Evolutionary conservation across 2,329 filamentous ascomycete species (phyloP).

Genomic region (Penicillium sp.): DNA sequence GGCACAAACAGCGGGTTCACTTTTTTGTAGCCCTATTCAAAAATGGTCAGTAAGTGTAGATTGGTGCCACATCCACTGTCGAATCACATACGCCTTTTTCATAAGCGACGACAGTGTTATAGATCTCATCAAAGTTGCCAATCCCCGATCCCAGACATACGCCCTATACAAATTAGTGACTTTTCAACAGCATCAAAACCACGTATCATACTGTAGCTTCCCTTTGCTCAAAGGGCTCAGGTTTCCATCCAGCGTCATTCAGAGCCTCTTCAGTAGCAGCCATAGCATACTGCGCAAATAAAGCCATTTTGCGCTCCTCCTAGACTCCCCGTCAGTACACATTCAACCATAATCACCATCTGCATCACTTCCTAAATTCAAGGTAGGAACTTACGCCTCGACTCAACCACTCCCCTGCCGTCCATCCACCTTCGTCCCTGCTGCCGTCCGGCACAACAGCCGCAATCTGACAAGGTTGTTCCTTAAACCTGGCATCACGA

Average conservation of each 20-base stretch:
- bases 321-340: constrained; percentile 26
- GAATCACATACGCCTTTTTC: constrained; percentile 61
- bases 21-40: constrained; percentile 75
- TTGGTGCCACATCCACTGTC: no score
- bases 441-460: constrained; percentile 69
- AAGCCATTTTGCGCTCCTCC: constrained; percentile 78
- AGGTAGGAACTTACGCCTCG: constrained; percentile 35
- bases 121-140: constrained; percentile 88
- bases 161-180: constrained; percentile 51
- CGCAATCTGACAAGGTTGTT: constrained; percentile 80
- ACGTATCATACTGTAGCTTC: constrained; percentile 63
- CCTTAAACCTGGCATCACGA: constrained; percentile 62
- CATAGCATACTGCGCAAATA: constrained; percentile 87
- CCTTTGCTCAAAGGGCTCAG: constrained; percentile 58
- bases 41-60: constrained; percentile 9
- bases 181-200: constrained; percentile 7
- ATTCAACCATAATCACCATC: not conserved
- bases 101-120: constrained; percentile 75
- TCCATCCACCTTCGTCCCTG: constrained; percentile 45
- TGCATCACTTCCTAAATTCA: not conserved
- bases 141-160: constrained; percentile 95
- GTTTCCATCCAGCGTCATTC: constrained; percentile 74
- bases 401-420: constrained; percentile 44
- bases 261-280: constrained; percentile 84
- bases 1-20: constrained; percentile 93